These are phyloP conservation scores for Sonneratia alba DNA, from an alignment of 345 rosid genomes.

Conservation along the genomic window DNA sequence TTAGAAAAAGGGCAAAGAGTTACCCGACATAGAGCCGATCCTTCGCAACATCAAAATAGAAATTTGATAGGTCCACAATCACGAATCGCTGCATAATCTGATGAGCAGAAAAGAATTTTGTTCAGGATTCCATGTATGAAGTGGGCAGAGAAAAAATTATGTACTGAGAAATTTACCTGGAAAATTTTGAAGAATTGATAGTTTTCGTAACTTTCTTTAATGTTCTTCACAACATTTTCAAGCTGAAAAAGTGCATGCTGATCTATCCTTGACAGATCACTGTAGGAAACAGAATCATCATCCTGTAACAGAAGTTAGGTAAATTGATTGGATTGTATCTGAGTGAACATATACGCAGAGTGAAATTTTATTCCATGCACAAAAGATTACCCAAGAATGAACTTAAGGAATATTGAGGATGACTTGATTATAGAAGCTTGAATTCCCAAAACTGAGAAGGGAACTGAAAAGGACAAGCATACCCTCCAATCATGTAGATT, in stretches of 20 bases:
- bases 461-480: conserved; percentile 13
- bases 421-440: background rate
- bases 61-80: conserved; percentile 83
- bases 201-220: conserved; percentile 63
- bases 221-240: conserved; percentile 67
- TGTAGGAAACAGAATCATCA: conserved; percentile 57
- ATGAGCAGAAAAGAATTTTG: conserved; percentile 8
- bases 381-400: background rate
- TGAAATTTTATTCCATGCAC: background rate
- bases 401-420: background rate
- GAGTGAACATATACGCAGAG: background rate
- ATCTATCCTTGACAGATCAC: conserved; percentile 82
- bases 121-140: background rate
- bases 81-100: conserved; percentile 83
- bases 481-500: conserved; percentile 97
- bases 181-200: conserved; percentile 85
- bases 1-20: conserved; percentile 19
- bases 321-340: background rate
- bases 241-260: conserved; percentile 81
- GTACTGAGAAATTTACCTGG: conserved; percentile 40
- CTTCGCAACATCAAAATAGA: conserved; percentile 90
- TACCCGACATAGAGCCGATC: conserved; percentile 97
- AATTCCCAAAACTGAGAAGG: background rate
- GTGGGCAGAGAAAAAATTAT: background rate
- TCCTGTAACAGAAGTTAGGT: conserved; percentile 36